These are phyloP conservation scores for Coniosporium apollinis DNA, from an alignment of 495 filamentous ascomycete species.

Conservation along the genomic window DNA sequence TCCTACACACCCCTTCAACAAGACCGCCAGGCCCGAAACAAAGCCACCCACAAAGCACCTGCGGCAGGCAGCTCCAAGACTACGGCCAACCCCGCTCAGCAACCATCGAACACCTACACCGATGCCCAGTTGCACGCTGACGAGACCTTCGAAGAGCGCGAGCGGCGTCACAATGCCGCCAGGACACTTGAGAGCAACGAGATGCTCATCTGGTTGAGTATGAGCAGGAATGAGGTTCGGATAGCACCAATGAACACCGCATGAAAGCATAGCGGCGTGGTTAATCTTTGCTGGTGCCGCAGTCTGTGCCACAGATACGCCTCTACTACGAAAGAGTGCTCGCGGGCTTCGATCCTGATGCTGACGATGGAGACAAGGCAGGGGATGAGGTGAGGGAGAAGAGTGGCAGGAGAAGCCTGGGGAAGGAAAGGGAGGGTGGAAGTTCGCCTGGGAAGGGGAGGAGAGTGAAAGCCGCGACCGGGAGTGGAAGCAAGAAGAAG, in stretches of 20 bases:
- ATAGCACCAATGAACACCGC: background rate
- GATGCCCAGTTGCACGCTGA: background rate
- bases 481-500: background rate
- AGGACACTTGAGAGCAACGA: constrained; percentile 13
- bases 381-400: constrained; percentile 7
- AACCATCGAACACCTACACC: background rate
- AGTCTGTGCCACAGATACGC: constrained; percentile 24
- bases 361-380: constrained; percentile 5
- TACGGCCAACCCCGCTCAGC: too few species aligned
- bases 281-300: background rate
- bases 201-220: constrained; percentile 14
- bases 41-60: constrained; percentile 2
- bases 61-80: background rate
- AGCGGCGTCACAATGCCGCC: constrained; percentile 10
- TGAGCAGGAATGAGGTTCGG: constrained; percentile 14
- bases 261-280: background rate
- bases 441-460: background rate
- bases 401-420: constrained; percentile 4
- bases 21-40: constrained; percentile 10
- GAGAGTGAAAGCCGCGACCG: background rate
- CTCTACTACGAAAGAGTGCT: constrained; percentile 17
- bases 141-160: constrained; percentile 12
- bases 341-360: constrained; percentile 10
- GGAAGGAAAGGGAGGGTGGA: constrained; percentile 2
- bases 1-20: constrained; percentile 7